Conservation (phyloP, 805 yeast genomes). For the Kodamaea kaohsiungensis region DNA sequence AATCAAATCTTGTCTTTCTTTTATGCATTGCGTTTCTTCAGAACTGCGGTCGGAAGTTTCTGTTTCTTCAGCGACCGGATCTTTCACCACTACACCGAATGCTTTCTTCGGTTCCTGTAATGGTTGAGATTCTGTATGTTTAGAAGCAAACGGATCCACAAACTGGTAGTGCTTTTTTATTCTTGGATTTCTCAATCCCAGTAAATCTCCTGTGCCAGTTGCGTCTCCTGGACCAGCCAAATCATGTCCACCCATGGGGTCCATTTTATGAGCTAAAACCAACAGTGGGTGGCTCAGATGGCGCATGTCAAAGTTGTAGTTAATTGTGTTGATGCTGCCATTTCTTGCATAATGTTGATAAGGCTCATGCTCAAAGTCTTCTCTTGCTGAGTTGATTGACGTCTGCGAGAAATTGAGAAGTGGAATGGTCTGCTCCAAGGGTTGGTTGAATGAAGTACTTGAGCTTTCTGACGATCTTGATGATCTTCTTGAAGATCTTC, state of each 20-base stretch:
- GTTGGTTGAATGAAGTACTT: constrained; percentile 16
- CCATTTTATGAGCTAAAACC: constrained; percentile 21
- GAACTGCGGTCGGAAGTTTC: constrained; percentile 5
- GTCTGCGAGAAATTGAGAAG: constrained; percentile 27
- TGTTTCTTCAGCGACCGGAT: constrained; percentile 5
- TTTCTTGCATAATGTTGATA: constrained; percentile 13
- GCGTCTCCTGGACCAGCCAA: constrained; percentile 16
- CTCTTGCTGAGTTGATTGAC: constrained; percentile 14
- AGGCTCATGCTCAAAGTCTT: not conserved
- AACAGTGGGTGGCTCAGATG: constrained; percentile 17
- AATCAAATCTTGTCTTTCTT: constrained; percentile 2
- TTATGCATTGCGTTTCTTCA: constrained; percentile 2
- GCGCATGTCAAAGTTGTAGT: constrained; percentile 20
- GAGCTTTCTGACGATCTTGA: constrained; percentile 22
- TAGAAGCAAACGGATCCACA: constrained; percentile 6
- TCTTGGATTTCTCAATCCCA: constrained; percentile 27
- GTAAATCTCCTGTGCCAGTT: constrained; percentile 20
- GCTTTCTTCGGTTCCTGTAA: not conserved
- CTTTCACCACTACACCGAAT: constrained; percentile 5
- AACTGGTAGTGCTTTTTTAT: constrained; percentile 29
- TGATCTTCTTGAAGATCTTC: constrained; percentile 10
- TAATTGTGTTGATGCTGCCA: constrained; percentile 26
- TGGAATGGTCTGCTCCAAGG: constrained; percentile 34
- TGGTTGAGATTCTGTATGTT: not conserved
- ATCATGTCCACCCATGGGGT: constrained; percentile 28